Conservation (phyloP, 2,329 filamentous ascomycete species). For the Cladobotryum mycophilum region DNA sequence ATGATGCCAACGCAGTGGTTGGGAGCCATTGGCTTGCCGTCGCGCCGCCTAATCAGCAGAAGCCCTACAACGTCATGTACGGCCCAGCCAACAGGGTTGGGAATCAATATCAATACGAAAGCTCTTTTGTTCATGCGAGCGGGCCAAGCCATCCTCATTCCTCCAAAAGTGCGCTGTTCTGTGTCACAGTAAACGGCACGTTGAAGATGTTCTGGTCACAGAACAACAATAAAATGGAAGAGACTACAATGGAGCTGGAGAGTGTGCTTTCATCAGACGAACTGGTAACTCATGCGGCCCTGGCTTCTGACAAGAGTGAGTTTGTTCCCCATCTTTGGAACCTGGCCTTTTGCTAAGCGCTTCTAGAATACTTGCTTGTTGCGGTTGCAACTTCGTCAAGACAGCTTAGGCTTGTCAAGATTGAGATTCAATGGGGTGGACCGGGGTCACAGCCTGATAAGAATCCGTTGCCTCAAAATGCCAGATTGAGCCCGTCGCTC, state of each 20-base stretch:
- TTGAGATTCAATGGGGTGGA: slow-evolving; percentile 68
- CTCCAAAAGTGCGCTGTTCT: slow-evolving; percentile 67
- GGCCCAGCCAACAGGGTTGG: slow-evolving; percentile 59
- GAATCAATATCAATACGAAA: slow-evolving; percentile 63
- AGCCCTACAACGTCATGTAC: slow-evolving; percentile 41
- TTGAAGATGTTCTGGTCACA: slow-evolving; percentile 75
- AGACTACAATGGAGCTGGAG: slow-evolving; percentile 68
- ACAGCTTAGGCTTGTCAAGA: slow-evolving; percentile 67
- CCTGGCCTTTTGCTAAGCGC: neutral
- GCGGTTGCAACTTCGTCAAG: slow-evolving; percentile 63
- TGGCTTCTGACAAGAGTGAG: slow-evolving; percentile 68
- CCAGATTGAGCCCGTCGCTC: slow-evolving; percentile 46
- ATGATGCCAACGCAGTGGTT: slow-evolving; percentile 71
- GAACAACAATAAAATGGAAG: slow-evolving; percentile 63
- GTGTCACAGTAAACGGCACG: slow-evolving; percentile 66
- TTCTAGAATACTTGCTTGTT: slow-evolving; percentile 50
- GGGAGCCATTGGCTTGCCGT: slow-evolving; percentile 82
- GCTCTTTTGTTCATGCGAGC: slow-evolving; percentile 56
- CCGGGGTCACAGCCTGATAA: slow-evolving; percentile 47
- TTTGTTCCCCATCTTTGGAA: slow-evolving; percentile 18
- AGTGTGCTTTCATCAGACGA: slow-evolving; percentile 66
- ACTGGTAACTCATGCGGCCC: slow-evolving; percentile 71
- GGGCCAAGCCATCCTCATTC: slow-evolving; percentile 69
- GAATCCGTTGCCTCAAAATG: slow-evolving; percentile 39
- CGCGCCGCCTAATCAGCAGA: slow-evolving; percentile 39